Conservation (phyloP, 768 basidiomycete species). For the Suillus decipiens region DNA sequence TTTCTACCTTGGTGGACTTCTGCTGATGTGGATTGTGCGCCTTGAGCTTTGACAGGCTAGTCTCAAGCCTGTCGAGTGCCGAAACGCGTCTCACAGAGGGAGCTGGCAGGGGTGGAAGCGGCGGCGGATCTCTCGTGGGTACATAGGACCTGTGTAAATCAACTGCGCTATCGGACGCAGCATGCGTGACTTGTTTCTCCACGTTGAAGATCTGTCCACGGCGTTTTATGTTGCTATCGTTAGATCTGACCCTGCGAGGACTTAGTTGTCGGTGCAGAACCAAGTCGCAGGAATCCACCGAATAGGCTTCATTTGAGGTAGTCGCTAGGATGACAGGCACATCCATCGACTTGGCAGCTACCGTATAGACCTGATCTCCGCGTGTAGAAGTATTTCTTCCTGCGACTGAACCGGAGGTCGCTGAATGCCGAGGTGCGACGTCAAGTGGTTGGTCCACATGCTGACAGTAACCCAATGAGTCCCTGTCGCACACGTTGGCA, state of each 20-base stretch:
- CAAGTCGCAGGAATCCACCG: background rate
- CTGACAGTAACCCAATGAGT: background rate
- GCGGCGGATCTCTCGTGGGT: conserved; percentile 23
- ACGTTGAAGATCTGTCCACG: conserved; percentile 30
- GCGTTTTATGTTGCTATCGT: conserved; percentile 16
- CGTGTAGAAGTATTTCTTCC: background rate
- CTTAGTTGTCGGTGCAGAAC: conserved; percentile 9
- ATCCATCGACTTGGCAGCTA: background rate
- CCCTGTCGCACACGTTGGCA: background rate
- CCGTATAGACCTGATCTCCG: background rate
- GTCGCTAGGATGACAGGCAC: conserved; percentile 7
- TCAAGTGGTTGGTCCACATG: background rate
- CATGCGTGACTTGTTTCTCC: conserved; percentile 7
- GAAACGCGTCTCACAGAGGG: conserved; percentile 23
- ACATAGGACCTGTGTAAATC: conserved; percentile 16
- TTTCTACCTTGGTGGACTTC: conserved; percentile 22
- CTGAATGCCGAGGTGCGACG: background rate
- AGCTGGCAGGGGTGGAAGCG: conserved; percentile 18
- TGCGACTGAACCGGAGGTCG: background rate
- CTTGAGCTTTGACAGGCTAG: conserved; percentile 35
- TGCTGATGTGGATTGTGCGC: conserved; percentile 30
- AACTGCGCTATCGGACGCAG: conserved; percentile 3
- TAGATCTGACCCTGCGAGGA: conserved; percentile 1
- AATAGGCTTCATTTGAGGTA: background rate
- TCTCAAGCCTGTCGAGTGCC: conserved; percentile 35